phyloP scores from a whole-genome alignment of 495 filamentous ascomycete genomes.

The Amniculicola lignicola region DNA sequence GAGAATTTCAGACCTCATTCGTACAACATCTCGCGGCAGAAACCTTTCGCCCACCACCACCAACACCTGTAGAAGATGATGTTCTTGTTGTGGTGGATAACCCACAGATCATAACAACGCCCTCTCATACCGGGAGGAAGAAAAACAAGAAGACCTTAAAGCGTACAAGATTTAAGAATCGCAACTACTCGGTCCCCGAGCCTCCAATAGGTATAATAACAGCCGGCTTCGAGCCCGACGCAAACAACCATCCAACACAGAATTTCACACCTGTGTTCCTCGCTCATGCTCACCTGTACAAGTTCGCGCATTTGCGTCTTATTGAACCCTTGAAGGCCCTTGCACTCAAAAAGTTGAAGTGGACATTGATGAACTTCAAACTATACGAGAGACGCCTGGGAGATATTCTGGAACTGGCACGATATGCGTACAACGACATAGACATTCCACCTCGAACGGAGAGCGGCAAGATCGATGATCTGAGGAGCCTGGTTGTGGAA shows the following conservation, averaged over 20 bases:
- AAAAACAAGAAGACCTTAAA: too few species aligned
- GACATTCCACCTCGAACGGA: constrained; percentile 8
- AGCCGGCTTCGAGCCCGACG: constrained; percentile 1
- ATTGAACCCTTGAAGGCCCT: constrained; percentile 29
- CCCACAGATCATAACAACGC: too few species aligned
- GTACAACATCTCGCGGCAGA: too few species aligned
- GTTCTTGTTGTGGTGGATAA: too few species aligned
- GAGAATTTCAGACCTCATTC: too few species aligned
- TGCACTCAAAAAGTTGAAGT: constrained; percentile 33
- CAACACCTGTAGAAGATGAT: too few species aligned
- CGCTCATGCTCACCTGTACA: constrained; percentile 34
- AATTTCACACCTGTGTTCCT: constrained; percentile 31
- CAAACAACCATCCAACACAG: constrained; percentile 8
- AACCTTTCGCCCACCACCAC: too few species aligned
- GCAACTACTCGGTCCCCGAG: too few species aligned
- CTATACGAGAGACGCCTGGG: constrained; percentile 14
- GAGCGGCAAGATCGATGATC: neutral
- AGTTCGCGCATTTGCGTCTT: constrained; percentile 16
- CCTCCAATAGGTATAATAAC: too few species aligned
- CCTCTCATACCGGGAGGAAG: too few species aligned
- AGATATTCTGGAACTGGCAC: constrained; percentile 30
- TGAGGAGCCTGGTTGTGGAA: constrained; percentile 15
- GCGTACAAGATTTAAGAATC: too few species aligned
- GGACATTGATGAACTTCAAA: constrained; percentile 31
- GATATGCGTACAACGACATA: constrained; percentile 25